Base-by-base conservation (phyloP, 257 asterid species). In the Lycium ferocissimum region DNA sequence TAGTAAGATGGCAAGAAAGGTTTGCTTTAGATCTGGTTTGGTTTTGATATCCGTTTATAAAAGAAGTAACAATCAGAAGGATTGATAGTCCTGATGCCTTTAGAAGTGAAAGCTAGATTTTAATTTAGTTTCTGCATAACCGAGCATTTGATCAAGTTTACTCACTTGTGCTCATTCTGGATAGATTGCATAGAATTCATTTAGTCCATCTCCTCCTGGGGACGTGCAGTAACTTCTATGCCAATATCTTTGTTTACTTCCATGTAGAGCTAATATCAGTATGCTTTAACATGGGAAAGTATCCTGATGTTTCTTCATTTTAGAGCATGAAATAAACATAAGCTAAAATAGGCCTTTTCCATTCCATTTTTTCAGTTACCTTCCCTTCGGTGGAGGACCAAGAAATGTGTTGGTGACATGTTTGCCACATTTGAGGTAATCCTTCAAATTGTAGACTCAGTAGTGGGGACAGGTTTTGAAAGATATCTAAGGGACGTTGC, bases 321-420 rank as follows among this genome's bases (percentile, higher is more conserved):
- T 51, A 13, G 58, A 76, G 45, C 14, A 13, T 51, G 82, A 22
- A 76, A 53, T 10, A 51, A 18, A 51, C 81, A 75, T 51, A 3
- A 76, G 15, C 63, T 51, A n/a, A 76, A 49, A 76, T 7, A 18
- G 0, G 4, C 15, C 51, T 8, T 76, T 51, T 26, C 47, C 63
- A 14, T 53, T 51, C 45, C 83, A 66, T 83, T 84, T 18, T 85
- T 87, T 43, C 95, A 95, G 99, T 83, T 96, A 96, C 91, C 89
- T 96, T 87, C 99, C 99, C 26, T 95, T 96, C 72, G 98, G 99
- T 17, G 99, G 99, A 88, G 99, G 99, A 87, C 99, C 98, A 82
- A 93, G 99, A 96, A 96, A 90, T 96, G 99, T 80, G 87, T 96
- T 12, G 99, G 98, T 51, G 99, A 96, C 93, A 93, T 95, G 98